These are phyloP conservation scores for Diaporthe sp. DNA, from an alignment of 2,329 filamentous ascomycete species.

Conservation along the genomic window DNA sequence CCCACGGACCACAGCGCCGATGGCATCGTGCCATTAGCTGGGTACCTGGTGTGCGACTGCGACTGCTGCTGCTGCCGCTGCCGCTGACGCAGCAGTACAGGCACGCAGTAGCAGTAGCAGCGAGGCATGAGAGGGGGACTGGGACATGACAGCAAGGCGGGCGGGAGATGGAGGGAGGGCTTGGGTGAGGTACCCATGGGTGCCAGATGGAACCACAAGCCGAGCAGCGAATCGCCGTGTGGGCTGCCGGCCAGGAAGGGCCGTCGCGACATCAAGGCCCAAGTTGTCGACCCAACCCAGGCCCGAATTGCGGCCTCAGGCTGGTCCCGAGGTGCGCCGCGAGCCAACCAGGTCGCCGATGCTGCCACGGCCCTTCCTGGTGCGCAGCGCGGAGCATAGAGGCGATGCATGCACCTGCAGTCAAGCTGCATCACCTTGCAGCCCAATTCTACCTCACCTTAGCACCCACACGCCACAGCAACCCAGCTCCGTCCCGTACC, in stretches of 20 bases:
- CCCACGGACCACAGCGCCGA: conserved; percentile 28
- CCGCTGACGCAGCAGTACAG: not conserved
- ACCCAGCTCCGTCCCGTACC: conserved; percentile 19
- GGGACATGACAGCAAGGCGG: conserved; percentile 3
- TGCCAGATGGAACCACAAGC: conserved; percentile 27
- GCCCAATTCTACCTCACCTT: conserved; percentile 36
- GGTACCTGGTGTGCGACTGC: conserved; percentile 30
- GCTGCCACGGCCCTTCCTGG: conserved; percentile 28
- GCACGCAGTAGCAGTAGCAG: no score
- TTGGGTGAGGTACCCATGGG: conserved; percentile 25
- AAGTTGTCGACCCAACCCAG: conserved; percentile 37
- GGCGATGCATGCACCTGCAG: conserved; percentile 36
- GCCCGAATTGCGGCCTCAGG: conserved; percentile 39
- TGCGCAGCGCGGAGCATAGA: conserved; percentile 26
- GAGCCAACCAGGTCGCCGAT: conserved; percentile 39
- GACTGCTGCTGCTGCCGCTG: not conserved
- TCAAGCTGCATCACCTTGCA: conserved; percentile 37
- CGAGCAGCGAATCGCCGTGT: conserved; percentile 39
- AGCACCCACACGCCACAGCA: conserved; percentile 26
- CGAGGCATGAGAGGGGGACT: not conserved
- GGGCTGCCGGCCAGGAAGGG: conserved; percentile 20
- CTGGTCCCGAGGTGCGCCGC: conserved; percentile 37
- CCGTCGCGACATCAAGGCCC: conserved; percentile 35
- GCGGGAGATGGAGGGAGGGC: conserved; percentile 26
- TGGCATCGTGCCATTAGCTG: conserved; percentile 26